Evolutionary conservation across 768 basidiomycete species (phyloP).

Genomic region (Russula virescens): DNA sequence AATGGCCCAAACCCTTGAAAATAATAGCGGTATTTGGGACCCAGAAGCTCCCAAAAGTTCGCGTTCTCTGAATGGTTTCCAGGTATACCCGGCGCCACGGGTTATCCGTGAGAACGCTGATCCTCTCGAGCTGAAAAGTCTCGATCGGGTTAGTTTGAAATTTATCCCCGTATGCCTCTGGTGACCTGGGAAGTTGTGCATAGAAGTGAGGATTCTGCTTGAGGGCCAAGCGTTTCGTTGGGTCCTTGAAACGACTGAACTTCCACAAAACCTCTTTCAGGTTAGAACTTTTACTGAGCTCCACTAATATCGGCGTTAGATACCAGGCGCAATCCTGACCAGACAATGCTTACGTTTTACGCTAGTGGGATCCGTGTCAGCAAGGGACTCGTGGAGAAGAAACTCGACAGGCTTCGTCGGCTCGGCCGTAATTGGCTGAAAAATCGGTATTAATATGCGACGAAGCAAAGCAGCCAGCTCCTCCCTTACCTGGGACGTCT

Average conservation of each 20-base stretch:
- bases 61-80: not conserved
- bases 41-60: slow-evolving; percentile 13
- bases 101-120: slow-evolving; percentile 10
- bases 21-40: not conserved
- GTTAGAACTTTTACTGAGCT: not conserved
- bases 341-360: not conserved
- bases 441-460: not conserved
- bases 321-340: not conserved
- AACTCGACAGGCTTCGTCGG: no score
- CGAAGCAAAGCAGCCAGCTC: not conserved
- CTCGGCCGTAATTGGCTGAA: not conserved
- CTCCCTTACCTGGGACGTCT: not conserved
- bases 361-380: no score
- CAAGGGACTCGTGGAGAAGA: no score
- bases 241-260: no score
- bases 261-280: no score
- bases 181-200: not conserved
- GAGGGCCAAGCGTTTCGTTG: no score
- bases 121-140: not conserved
- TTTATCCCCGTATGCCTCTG: not conserved
- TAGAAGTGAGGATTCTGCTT: no score
- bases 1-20: slow-evolving; percentile 6
- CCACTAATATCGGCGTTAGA: not conserved
- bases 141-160: not conserved
- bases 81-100: slow-evolving; percentile 2